These are phyloP conservation scores for Nicotiana rustica DNA, from an alignment of 305 asterid genomes.

Conservation along the genomic window DNA sequence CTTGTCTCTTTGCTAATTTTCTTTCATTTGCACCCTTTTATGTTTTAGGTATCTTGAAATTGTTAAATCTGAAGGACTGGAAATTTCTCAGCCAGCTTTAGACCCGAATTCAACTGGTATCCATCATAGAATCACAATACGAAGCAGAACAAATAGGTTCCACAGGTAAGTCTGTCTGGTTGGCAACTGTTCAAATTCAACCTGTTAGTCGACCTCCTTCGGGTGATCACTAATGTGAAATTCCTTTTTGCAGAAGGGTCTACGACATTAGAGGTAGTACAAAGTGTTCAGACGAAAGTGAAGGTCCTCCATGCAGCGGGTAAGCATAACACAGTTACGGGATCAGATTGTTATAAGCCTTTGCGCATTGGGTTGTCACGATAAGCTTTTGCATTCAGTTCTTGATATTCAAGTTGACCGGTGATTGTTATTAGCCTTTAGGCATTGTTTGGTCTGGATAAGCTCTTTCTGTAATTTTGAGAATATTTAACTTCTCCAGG, in stretches of 20 bases:
- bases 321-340: constrained; percentile 36
- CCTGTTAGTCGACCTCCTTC: too few relatives aligned
- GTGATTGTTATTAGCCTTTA: too few relatives aligned
- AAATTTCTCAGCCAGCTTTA: constrained; percentile 99
- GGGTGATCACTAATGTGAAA: constrained; percentile 32
- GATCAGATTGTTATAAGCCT: constrained; percentile 34
- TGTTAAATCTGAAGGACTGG: constrained; percentile 83
- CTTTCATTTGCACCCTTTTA: not conserved
- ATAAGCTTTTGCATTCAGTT: constrained; percentile 3
- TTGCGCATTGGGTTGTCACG: constrained; percentile 24
- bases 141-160: constrained; percentile 73
- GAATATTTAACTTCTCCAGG: not conserved
- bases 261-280: constrained; percentile 84
- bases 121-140: constrained; percentile 92
- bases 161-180: constrained; percentile 64
- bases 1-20: not conserved
- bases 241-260: constrained; percentile 77
- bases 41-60: constrained; percentile 75
- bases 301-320: constrained; percentile 99
- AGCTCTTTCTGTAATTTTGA: too few relatives aligned
- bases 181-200: constrained; percentile 36
- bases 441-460: too few relatives aligned
- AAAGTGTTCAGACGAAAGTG: constrained; percentile 84
- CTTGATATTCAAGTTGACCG: constrained; percentile 21
- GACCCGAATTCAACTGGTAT: constrained; percentile 98